Evolutionary conservation across 2,329 filamentous ascomycete species (phyloP), one percentile per base, ranked within the genome.

Genomic region (Trichoderma atroviride): DNA sequence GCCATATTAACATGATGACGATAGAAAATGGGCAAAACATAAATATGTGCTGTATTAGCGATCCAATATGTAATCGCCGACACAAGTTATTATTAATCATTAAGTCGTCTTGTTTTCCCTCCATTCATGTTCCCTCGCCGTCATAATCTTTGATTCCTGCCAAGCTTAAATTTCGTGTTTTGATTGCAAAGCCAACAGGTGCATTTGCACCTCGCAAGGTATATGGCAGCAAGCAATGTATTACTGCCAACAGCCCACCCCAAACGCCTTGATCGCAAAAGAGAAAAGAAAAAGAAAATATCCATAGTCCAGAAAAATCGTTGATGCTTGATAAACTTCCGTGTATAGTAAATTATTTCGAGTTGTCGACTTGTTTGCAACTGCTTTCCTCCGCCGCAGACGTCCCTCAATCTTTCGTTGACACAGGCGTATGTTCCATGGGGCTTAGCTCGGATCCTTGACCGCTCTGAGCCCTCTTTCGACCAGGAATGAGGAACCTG

Each of bases 401-500:
- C 22, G 16, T 13, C 11, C 11, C 55, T 61, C 53, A 68, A 27
- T 68, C 64, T 74, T 57, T 76, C 16, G 58, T 70, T 19, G 75
- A 71, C 55, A 74, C 74, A 50, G 78, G 72, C 31, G 78, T 75
- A 47, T 78, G 77, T 37, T 87, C 83, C 75, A 95, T 91, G 53
- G 83, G 85, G 56, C 89, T 87, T 67, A 96, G 80, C 80, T 96
- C 91, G 71, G 91, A 85, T 35, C 90, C 90, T 74, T 89, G 89
- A 13, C 89, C 90, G 59, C 80, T 81, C 33, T 81, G 89, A 4
- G 86, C 91, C 74, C 91, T 83, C 83, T 93, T 94, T 74, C 92
- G 85, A 19, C 91, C 89, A 3, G 88, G 87, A 67, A 92, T 85
- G 74, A 91, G 87, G 77, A 94, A 92, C 63, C 85, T 78, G 79